A percentile compares a stretch with the other conserved stretches of the same genome.
Conservation (phyloP, 345 rosid species). For the Schrenkiella parvula region DNA sequence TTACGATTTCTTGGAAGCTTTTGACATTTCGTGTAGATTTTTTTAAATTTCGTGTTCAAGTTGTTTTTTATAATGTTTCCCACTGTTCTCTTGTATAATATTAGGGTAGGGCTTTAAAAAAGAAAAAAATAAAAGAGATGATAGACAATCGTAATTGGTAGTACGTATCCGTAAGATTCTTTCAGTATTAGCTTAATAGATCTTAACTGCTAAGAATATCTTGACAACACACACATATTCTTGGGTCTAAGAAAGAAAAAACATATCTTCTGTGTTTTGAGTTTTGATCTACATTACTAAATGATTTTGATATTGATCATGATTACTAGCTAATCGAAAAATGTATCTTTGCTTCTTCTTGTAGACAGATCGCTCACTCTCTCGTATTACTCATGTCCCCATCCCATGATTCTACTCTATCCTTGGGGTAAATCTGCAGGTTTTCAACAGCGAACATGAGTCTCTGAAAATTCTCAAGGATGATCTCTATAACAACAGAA, state of each 20-base stretch:
- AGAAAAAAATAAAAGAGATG: no score
- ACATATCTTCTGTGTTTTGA: background rate
- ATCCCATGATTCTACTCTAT: background rate
- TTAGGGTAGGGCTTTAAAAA: no score
- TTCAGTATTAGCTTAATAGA: background rate
- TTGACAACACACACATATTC: background rate
- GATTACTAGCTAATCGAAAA: no score
- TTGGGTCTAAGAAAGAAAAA: background rate
- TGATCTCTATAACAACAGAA: background rate
- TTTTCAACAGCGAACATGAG: background rate
- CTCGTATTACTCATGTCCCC: conserved; percentile 1
- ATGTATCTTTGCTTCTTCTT: background rate
- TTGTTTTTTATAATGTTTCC: no score
- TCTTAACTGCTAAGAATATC: background rate
- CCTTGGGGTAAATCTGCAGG: conserved; percentile 25
- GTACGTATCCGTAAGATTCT: background rate
- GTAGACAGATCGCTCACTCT: background rate
- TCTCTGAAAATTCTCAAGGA: background rate
- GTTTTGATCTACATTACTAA: conserved; percentile 9
- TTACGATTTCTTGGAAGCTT: no score
- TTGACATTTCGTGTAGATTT: no score
- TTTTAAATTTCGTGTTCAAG: no score
- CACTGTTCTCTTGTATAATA: no score
- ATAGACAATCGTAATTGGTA: background rate
- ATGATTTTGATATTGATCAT: no score